A percentile compares a stretch with the other conserved stretches of the same genome.
phyloP scores from a whole-genome alignment of 805 yeast species.

The Schizosaccharomyces lindneri region DNA sequence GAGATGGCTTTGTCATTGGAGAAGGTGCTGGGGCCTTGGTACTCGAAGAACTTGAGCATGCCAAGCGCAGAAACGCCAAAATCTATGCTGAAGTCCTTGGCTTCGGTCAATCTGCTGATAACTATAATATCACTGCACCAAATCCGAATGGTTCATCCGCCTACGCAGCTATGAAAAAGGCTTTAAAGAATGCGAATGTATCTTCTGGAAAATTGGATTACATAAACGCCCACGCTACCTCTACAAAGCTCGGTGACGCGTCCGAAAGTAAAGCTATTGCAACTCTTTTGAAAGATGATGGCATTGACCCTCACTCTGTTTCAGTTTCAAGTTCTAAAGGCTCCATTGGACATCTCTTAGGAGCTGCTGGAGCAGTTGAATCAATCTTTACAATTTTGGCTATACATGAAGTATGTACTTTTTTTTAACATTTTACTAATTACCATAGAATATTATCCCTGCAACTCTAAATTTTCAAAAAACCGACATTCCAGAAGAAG shows the following conservation, averaged over 20 bases:
- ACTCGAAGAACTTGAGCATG: conserved; percentile 57
- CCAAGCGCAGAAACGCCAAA: conserved; percentile 28
- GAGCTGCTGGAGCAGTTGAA: conserved; percentile 92
- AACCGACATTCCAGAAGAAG: conserved; percentile 20
- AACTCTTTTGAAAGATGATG: conserved; percentile 14
- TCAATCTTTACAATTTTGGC: conserved; percentile 57
- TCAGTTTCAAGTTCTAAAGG: conserved; percentile 67
- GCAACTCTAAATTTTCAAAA: conserved; percentile 52
- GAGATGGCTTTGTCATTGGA: conserved; percentile 77
- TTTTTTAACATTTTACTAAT: background rate
- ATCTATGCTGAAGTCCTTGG: conserved; percentile 69
- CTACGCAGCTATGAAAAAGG: conserved; percentile 51
- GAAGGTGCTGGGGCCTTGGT: conserved; percentile 78
- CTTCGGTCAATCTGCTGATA: conserved; percentile 81
- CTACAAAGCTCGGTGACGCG: conserved; percentile 67
- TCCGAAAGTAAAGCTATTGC: conserved; percentile 64
- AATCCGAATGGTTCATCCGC: conserved; percentile 67
- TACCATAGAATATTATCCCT: conserved; percentile 24
- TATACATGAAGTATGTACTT: conserved; percentile 17
- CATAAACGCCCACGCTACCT: conserved; percentile 91
- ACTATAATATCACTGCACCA: conserved; percentile 83
- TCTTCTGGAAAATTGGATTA: conserved; percentile 33
- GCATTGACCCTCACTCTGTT: conserved; percentile 6
- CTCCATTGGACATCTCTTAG: conserved; percentile 76
- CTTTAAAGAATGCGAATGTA: conserved; percentile 28